Evolutionary conservation across 2,329 filamentous ascomycete species (phyloP).

Genomic region (Cladophialophora chaetospira): DNA sequence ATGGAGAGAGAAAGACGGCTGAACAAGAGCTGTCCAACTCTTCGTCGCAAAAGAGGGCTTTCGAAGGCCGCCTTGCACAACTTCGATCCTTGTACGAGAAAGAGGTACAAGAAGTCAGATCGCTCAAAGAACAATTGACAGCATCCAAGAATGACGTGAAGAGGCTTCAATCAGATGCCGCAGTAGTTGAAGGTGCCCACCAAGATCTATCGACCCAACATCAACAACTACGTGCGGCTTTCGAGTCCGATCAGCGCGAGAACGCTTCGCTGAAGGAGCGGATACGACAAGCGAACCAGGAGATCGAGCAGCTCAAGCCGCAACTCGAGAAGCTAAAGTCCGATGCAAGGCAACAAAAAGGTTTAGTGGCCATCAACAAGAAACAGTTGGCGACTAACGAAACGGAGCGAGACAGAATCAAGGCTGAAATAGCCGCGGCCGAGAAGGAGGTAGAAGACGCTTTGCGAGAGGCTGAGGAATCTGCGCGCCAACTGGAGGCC

Average conservation of each 20-base stretch:
- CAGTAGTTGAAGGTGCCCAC: conserved; percentile 76
- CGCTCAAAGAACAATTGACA: conserved; percentile 79
- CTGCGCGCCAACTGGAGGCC: conserved; percentile 42
- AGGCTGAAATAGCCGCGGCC: conserved; percentile 72
- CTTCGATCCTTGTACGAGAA: conserved; percentile 88
- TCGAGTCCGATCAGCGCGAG: conserved; percentile 87
- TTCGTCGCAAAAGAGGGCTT: conserved; percentile 85
- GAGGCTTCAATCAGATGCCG: conserved; percentile 81
- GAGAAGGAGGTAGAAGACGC: conserved; percentile 63
- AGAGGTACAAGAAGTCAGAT: conserved; percentile 82
- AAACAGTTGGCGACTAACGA: conserved; percentile 92
- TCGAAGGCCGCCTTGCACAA: conserved; percentile 84
- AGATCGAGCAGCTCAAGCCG: conserved; percentile 81
- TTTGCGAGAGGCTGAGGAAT: conserved; percentile 51
- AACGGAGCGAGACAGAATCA: conserved; percentile 82
- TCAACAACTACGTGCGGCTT: conserved; percentile 69
- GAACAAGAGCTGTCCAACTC: conserved; percentile 82
- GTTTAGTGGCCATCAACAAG: conserved; percentile 95
- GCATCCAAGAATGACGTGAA: conserved; percentile 76
- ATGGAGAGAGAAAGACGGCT: conserved; percentile 74
- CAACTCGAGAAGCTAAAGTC: conserved; percentile 91
- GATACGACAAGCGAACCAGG: conserved; percentile 78
- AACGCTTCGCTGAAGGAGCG: conserved; percentile 83
- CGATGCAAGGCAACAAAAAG: conserved; percentile 92
- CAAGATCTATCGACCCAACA: conserved; percentile 83